Percentiles rank a stretch among this genome's conserved stretches.
Evolutionary conservation across 2,329 filamentous ascomycete genomes (phyloP).

Genomic region (Alternaria ethzedia): DNA sequence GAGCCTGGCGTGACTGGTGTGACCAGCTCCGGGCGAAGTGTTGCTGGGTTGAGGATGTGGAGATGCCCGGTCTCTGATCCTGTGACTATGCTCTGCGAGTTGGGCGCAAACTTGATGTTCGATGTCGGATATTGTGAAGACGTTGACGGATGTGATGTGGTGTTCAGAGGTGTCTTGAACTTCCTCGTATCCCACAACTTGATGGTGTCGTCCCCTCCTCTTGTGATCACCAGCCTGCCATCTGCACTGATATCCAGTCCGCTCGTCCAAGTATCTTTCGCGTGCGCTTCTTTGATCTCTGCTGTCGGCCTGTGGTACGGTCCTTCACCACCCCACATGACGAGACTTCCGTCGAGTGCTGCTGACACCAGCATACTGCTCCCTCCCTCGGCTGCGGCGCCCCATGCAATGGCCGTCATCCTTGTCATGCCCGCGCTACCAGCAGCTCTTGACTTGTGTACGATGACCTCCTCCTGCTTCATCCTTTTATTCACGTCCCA

Average conservation of each 20-base stretch:
- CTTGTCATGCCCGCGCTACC: slow-evolving; percentile 88
- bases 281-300: slow-evolving; percentile 85
- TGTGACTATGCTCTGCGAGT: slow-evolving; percentile 82
- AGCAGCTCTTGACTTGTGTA: slow-evolving; percentile 90
- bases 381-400: slow-evolving; percentile 74
- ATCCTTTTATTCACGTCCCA: slow-evolving; percentile 96
- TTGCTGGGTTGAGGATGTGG: slow-evolving; percentile 92
- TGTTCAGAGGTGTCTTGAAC: slow-evolving; percentile 87
- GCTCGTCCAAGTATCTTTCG: slow-evolving; percentile 84
- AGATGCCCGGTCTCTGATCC: slow-evolving; percentile 86
- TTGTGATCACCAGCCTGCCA: slow-evolving; percentile 86
- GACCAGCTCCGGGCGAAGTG: slow-evolving; percentile 80
- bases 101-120: slow-evolving; percentile 89
- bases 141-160: slow-evolving; percentile 78
- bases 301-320: slow-evolving; percentile 82
- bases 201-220: slow-evolving; percentile 89
- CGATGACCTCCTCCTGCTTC: slow-evolving; percentile 89
- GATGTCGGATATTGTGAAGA: slow-evolving; percentile 82
- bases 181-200: slow-evolving; percentile 98
- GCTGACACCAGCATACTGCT: slow-evolving; percentile 80
- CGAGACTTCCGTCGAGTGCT: slow-evolving; percentile 85
- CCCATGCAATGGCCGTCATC: slow-evolving; percentile 94
- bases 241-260: slow-evolving; percentile 90
- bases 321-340: slow-evolving; percentile 91
- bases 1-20: slow-evolving; percentile 88